A percentile compares a stretch with the other conserved stretches of the same genome.
Conservation (phyloP, 352 stramenopile species). For the Globisporangium acanthophoron region DNA sequence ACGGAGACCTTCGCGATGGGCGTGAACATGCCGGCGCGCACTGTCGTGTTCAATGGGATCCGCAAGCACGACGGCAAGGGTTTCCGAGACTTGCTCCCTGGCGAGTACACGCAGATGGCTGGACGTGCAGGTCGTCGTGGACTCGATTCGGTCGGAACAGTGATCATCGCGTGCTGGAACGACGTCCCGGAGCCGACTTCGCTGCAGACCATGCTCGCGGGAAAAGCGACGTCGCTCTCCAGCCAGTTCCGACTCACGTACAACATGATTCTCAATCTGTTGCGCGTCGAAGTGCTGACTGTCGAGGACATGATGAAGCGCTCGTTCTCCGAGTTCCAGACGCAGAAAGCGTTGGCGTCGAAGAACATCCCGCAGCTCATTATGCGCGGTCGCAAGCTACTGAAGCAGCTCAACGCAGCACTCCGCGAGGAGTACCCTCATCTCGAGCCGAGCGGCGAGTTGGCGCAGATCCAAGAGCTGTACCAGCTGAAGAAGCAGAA, state of each 20-base stretch:
- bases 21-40: conserved; percentile 98
- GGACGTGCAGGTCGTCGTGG: conserved; percentile 95
- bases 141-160: conserved; percentile 95
- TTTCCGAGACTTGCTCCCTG: conserved; percentile 85
- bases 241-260: conserved; percentile 99
- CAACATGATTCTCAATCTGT: conserved; percentile 97
- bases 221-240: conserved; percentile 91
- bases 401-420: conserved; percentile 40
- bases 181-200: conserved; percentile 96
- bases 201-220: conserved; percentile 94
- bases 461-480: conserved; percentile 57
- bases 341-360: conserved; percentile 80
- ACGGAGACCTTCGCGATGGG: conserved; percentile 99
- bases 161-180: conserved; percentile 97
- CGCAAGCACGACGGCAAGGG: conserved; percentile 96
- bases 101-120: conserved; percentile 96
- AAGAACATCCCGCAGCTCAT: conserved; percentile 79
- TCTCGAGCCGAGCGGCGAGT: conserved; percentile 46
- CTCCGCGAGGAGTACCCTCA: conserved; percentile 61
- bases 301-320: conserved; percentile 97
- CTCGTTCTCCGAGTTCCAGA: conserved; percentile 96
- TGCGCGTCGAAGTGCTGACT: conserved; percentile 87
- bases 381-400: conserved; percentile 46
- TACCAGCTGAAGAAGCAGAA: conserved; percentile 72
- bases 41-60: conserved; percentile 96